Evolutionary conservation across 2,329 filamentous ascomycete species (phyloP).

Genomic region (Trichoderma breve): DNA sequence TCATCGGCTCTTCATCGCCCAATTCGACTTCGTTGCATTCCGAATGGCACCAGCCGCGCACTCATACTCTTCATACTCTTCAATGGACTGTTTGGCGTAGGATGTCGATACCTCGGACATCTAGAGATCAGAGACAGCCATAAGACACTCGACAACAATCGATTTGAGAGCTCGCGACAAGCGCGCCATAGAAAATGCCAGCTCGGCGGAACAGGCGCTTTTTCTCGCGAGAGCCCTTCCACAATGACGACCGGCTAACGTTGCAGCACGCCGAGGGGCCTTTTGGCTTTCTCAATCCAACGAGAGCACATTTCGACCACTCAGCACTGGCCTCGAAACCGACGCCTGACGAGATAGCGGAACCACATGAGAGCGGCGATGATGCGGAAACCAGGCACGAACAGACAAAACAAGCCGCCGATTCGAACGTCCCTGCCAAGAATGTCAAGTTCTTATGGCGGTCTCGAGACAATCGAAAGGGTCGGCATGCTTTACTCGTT

Average conservation of each 20-base stretch:
- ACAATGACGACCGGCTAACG: constrained; percentile 9
- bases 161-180: neutral
- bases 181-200: neutral
- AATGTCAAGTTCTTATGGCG: constrained; percentile 40
- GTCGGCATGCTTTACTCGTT: constrained; percentile 36
- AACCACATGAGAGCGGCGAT: constrained; percentile 7
- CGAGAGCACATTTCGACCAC: constrained; percentile 20
- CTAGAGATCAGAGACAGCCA: neutral
- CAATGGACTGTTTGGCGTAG: neutral
- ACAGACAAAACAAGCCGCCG: neutral
- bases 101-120: neutral
- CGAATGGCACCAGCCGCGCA: neutral
- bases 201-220: constrained; percentile 17
- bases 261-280: constrained; percentile 18
- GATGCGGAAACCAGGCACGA: constrained; percentile 2
- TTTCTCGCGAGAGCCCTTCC: constrained; percentile 16
- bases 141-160: neutral
- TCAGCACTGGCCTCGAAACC: neutral
- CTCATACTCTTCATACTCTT: neutral
- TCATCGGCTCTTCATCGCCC: neutral
- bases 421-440: constrained; percentile 4
- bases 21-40: neutral
- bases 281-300: constrained; percentile 19
- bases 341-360: neutral
- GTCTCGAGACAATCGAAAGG: constrained; percentile 44